Evolutionary conservation across 495 filamentous ascomycete genomes (phyloP), one percentile per base, ranked within the genome.

Genomic region (Rostrohypoxylon terebratum): DNA sequence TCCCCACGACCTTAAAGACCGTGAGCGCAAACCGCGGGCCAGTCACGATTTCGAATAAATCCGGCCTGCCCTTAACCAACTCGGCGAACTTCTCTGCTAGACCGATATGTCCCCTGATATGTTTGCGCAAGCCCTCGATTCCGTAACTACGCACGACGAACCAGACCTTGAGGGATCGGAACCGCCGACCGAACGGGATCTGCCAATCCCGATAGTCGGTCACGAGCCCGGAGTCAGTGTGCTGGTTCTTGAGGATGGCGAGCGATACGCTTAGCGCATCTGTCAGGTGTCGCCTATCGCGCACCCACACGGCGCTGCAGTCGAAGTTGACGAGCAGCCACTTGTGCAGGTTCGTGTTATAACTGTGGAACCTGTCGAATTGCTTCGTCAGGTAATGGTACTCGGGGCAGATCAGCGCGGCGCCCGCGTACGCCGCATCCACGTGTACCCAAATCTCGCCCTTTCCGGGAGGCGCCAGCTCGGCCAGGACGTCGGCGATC

Each of bases 131-230:
- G 2, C 96, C 94, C 55, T 86, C 86, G 59, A 94, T 82, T 0
- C 96, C 96, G 75, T 97, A 98, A 33, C 87, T 91, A 44, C 96
- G 87, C 75, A 99, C 83, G 13, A 99, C 96, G 77, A 98, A 98
- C 96, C 96, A 99, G 75, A 97, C 92, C 85, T 99, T 99, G 55
- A 99, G 81, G 0, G 91, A 87, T 11, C 96, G 85, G 85, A 99
- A 98, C n/a, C 96, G 88, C 6, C 96, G 87, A 11, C 96, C 96
- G 0, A 99, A 88, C 10, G 96, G 96, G 76, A 99, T 97, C 80
- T 96, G 94, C 96, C 96, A 99, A 85, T 99, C 96, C 23, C 96
- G 89, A 81, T 99, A 98, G 77, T 99, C 96, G 38, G 94, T 97
- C 2, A 99, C 96, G 5, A 94, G 86, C 1, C 95, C 95, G 48